A percentile compares a stretch with the other conserved stretches of the same genome.
Evolutionary conservation across 2,329 filamentous ascomycete genomes (phyloP).

Genomic region (Nemania abortiva): DNA sequence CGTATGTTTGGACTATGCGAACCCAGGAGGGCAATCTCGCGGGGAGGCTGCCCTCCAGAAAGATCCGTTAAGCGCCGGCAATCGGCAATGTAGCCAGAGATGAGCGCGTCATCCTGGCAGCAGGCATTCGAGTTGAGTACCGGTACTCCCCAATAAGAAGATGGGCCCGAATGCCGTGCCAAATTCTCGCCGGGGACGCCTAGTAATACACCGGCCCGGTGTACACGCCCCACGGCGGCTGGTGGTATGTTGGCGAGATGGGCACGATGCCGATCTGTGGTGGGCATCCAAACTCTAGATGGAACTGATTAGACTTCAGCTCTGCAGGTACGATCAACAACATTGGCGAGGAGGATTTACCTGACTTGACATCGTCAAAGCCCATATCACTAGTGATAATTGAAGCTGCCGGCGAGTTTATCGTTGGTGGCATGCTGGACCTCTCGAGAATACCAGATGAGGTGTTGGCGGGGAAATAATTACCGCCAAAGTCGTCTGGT

Average conservation of each 20-base stretch:
- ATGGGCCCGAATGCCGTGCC: conserved; percentile 25
- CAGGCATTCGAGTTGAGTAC: conserved; percentile 50
- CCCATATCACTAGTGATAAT: conserved; percentile 51
- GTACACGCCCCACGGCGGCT: conserved; percentile 53
- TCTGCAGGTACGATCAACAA: conserved; percentile 34
- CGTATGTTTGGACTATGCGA: conserved; percentile 53
- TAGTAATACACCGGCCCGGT: conserved; percentile 52
- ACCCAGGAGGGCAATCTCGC: conserved; percentile 51
- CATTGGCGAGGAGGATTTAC: conserved; percentile 43
- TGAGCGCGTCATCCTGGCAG: conserved; percentile 52
- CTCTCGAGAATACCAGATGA: conserved; percentile 59
- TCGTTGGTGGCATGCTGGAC: conserved; percentile 46
- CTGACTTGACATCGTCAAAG: conserved; percentile 52
- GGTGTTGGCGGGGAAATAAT: conserved; percentile 64
- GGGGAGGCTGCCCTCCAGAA: conserved; percentile 40
- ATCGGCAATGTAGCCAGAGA: conserved; percentile 54
- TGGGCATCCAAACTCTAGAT: conserved; percentile 52
- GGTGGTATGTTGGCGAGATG: conserved; percentile 51
- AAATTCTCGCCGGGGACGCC: conserved; percentile 46
- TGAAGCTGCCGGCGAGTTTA: conserved; percentile 51
- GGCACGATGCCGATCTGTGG: conserved; percentile 51
- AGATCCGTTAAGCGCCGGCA: conserved; percentile 52
- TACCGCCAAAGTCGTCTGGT: conserved; percentile 60
- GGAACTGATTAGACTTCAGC: conserved; percentile 46
- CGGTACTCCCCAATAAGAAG: conserved; percentile 52